Conservation (phyloP, 805 yeast genomes). For the Candida awuae region DNA sequence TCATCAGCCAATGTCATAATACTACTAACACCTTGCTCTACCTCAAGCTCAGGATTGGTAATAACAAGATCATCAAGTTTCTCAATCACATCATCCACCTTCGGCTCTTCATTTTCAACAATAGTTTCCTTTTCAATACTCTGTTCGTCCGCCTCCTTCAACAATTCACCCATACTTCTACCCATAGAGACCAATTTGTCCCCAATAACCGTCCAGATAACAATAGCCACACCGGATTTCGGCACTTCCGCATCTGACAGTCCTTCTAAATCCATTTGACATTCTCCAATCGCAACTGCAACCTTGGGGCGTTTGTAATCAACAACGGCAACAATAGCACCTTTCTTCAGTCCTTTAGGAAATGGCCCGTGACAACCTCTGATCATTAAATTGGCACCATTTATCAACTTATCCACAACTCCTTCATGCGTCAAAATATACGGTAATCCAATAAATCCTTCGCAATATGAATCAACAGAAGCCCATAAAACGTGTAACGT, state of each 20-base stretch:
- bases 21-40: neutral
- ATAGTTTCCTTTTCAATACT: neutral
- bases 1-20: no score
- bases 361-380: constrained; percentile 64
- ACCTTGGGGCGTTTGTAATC: constrained; percentile 52
- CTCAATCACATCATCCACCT: neutral
- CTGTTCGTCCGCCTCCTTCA: constrained; percentile 2
- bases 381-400: constrained; percentile 78
- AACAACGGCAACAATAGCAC: constrained; percentile 65
- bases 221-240: constrained; percentile 67
- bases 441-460: constrained; percentile 36
- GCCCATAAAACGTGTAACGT: constrained; percentile 69
- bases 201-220: constrained; percentile 54
- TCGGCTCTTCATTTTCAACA: constrained; percentile 10
- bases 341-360: constrained; percentile 40
- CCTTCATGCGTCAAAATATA: constrained; percentile 60
- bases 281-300: constrained; percentile 64
- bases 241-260: constrained; percentile 46
- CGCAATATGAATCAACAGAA: constrained; percentile 16
- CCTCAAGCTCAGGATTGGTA: neutral
- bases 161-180: constrained; percentile 22
- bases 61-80: no score
- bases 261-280: constrained; percentile 39
- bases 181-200: constrained; percentile 56
- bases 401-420: constrained; percentile 60